Percentiles rank a stretch among this genome's conserved stretches.
These are phyloP conservation scores for Stromatinia cepivora DNA, from an alignment of 2,329 filamentous ascomycete genomes.

Conservation along the genomic window DNA sequence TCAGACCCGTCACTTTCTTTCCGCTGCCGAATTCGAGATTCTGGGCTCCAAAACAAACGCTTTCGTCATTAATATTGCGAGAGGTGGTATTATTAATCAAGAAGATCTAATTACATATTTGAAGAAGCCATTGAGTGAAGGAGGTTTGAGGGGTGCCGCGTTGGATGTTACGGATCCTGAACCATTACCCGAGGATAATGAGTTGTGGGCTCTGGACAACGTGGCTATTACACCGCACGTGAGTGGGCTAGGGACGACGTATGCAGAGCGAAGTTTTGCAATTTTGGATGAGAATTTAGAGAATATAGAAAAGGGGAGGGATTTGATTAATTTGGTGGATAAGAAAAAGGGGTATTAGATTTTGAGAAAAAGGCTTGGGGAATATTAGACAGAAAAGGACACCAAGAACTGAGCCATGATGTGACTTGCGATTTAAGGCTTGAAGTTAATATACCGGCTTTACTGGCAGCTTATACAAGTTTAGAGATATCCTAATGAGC, in stretches of 20 bases:
- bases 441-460: neutral
- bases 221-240: constrained; percentile 66
- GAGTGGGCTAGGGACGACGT: constrained; percentile 54
- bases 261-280: constrained; percentile 57
- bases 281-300: constrained; percentile 59
- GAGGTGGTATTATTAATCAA: constrained; percentile 62
- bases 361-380: neutral
- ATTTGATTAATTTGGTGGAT: constrained; percentile 62
- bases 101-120: constrained; percentile 58
- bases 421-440: neutral
- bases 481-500: constrained; percentile 31
- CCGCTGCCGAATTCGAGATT: constrained; percentile 44
- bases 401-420: neutral
- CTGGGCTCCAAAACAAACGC: constrained; percentile 44
- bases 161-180: constrained; percentile 70
- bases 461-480: neutral
- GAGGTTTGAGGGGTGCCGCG: constrained; percentile 59
- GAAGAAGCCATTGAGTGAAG: constrained; percentile 41
- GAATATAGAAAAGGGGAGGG: constrained; percentile 52
- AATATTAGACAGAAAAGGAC: neutral
- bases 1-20: constrained; percentile 44
- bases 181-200: constrained; percentile 59
- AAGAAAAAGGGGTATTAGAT: constrained; percentile 59
- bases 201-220: constrained; percentile 63
- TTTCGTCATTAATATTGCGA: constrained; percentile 63